Conservation (phyloP, 2,329 filamentous ascomycete genomes). For the Chaetoscypha palmicola region DNA sequence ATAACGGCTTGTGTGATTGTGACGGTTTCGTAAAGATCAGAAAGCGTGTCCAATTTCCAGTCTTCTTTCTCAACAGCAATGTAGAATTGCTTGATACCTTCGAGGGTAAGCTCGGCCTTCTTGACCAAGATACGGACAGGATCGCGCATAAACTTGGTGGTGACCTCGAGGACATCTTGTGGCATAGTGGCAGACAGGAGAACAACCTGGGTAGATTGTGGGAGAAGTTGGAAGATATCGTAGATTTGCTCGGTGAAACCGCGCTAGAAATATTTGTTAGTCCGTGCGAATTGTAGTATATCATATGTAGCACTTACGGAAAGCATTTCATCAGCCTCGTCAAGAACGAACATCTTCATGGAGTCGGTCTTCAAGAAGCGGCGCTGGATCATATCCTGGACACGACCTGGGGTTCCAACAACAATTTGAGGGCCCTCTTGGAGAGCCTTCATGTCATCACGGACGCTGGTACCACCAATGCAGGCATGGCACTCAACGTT, state of each 20-base stretch:
- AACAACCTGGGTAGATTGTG: slow-evolving; percentile 96
- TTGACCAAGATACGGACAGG: slow-evolving; percentile 98
- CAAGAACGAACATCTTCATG: slow-evolving; percentile 99
- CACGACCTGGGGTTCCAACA: slow-evolving; percentile 95
- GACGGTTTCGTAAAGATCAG: slow-evolving; percentile 96
- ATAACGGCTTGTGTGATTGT: slow-evolving; percentile 99
- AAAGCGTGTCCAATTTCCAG: slow-evolving; percentile 99
- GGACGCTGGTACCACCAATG: slow-evolving; percentile 96
- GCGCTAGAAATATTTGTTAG: slow-evolving; percentile 51
- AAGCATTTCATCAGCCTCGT: slow-evolving; percentile 99
- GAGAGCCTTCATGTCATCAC: slow-evolving; percentile 97
- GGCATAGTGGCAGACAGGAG: slow-evolving; percentile 98
- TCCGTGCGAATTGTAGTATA: too few species aligned
- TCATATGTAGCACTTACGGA: slow-evolving; percentile 52
- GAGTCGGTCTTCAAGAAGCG: slow-evolving; percentile 92
- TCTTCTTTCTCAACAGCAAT: slow-evolving; percentile 99
- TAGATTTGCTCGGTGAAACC: slow-evolving; percentile 99
- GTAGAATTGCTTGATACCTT: slow-evolving; percentile 99
- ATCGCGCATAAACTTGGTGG: slow-evolving; percentile 99
- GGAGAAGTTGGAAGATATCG: slow-evolving; percentile 98
- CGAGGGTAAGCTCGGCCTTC: slow-evolving; percentile 98
- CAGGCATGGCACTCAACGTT: slow-evolving; percentile 98
- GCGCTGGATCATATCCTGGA: slow-evolving; percentile 99
- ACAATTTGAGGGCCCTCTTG: slow-evolving; percentile 95
- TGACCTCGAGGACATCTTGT: slow-evolving; percentile 97